Conservation (phyloP, 2,329 filamentous ascomycete species). For the Aspergillus ochraceus region DNA sequence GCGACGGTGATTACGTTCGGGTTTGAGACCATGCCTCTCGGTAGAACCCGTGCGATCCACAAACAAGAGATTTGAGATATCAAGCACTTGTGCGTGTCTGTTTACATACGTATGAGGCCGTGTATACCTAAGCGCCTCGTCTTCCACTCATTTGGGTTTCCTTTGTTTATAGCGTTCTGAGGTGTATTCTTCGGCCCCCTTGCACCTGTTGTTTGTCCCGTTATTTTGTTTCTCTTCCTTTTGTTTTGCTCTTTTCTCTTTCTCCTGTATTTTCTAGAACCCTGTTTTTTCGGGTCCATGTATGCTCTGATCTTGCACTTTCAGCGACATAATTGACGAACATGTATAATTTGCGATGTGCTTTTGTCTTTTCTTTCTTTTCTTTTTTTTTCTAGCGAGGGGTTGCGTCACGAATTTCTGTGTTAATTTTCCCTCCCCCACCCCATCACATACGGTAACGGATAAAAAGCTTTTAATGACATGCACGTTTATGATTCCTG, state of each 20-base stretch:
- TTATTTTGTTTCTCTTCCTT: neutral
- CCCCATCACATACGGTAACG: no score
- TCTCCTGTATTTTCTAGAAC: neutral
- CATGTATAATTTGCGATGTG: slow-evolving; percentile 1
- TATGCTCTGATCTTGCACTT: neutral
- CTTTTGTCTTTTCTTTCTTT: neutral
- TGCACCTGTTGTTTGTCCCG: neutral
- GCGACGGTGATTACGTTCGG: neutral
- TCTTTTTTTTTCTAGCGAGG: neutral
- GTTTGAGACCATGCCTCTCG: neutral
- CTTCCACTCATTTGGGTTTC: neutral
- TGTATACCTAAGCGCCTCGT: neutral
- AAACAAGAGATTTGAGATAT: neutral
- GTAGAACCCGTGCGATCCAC: neutral
- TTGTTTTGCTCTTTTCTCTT: neutral
- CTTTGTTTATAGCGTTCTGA: neutral
- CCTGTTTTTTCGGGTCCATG: neutral
- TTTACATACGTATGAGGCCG: neutral
- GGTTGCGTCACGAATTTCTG: neutral
- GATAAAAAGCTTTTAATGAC: neutral
- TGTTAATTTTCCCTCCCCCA: neutral
- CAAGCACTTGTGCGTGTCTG: neutral
- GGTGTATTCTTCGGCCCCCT: neutral
- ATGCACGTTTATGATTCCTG: neutral
- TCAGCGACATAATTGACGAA: neutral